These are phyloP conservation scores for Plectosphaerella plurivora DNA, from an alignment of 2,329 filamentous ascomycete species.

Conservation along the genomic window DNA sequence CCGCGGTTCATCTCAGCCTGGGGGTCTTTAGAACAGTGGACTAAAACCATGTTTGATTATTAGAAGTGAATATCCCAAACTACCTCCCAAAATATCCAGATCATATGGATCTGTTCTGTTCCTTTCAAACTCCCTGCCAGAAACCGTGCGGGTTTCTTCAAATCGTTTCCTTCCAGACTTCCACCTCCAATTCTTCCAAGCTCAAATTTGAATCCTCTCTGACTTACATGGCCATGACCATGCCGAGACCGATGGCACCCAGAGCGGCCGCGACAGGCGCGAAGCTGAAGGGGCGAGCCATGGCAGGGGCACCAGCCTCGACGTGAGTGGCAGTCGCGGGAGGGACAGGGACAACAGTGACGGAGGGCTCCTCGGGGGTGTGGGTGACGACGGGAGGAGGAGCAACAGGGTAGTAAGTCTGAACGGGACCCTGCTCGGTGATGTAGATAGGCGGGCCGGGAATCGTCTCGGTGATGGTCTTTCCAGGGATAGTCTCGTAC, in stretches of 20 bases:
- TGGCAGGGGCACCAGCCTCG: background rate
- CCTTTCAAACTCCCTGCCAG: too few species aligned
- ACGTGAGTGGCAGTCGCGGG: background rate
- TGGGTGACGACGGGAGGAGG: background rate
- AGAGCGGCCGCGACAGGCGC: slow-evolving; percentile 2
- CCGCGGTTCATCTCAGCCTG: too few species aligned
- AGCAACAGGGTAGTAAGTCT: background rate
- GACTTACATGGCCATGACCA: slow-evolving; percentile 3
- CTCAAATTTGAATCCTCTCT: too few species aligned
- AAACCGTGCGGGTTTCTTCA: too few species aligned
- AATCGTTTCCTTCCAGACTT: too few species aligned
- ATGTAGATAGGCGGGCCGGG: background rate
- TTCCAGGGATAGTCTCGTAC: background rate
- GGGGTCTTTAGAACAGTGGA: too few species aligned
- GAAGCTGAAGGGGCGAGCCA: background rate
- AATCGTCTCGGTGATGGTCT: background rate
- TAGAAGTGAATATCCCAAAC: too few species aligned
- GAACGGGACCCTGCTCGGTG: background rate
- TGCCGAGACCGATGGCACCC: slow-evolving; percentile 3
- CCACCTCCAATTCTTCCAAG: too few species aligned
- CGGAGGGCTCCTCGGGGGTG: background rate
- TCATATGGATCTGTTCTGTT: too few species aligned
- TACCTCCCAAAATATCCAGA: too few species aligned
- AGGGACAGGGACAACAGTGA: background rate
- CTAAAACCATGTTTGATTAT: too few species aligned